These are phyloP conservation scores for Spiromastix sp. DNA, from an alignment of 2,329 filamentous ascomycete species.

Conservation along the genomic window DNA sequence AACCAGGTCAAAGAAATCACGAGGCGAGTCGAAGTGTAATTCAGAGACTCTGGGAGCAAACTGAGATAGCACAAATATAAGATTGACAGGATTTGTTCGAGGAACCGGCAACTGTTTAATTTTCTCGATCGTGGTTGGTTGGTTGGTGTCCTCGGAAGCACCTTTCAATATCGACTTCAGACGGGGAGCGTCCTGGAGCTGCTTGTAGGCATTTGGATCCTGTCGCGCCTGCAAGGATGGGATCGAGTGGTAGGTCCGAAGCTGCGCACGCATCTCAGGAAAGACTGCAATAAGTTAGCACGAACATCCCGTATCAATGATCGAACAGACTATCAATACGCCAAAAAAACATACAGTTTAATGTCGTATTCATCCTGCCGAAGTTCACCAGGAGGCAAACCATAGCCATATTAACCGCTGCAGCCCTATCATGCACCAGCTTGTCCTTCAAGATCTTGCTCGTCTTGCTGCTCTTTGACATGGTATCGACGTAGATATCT, in stretches of 20 bases:
- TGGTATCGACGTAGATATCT: slow-evolving; percentile 95
- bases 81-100: slow-evolving; percentile 93
- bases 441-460: slow-evolving; percentile 98
- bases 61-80: slow-evolving; percentile 89
- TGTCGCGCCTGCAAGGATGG: slow-evolving; percentile 91
- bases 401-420: slow-evolving; percentile 98
- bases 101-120: slow-evolving; percentile 59
- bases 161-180: slow-evolving; percentile 97
- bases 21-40: slow-evolving; percentile 71
- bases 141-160: slow-evolving; percentile 79
- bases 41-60: slow-evolving; percentile 88
- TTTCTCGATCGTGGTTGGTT: slow-evolving; percentile 74
- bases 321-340: slow-evolving; percentile 4
- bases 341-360: slow-evolving; percentile 62
- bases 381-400: slow-evolving; percentile 96
- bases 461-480: slow-evolving; percentile 97
- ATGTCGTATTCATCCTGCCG: slow-evolving; percentile 94
- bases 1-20: slow-evolving; percentile 92
- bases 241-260: slow-evolving; percentile 96
- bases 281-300: slow-evolving; percentile 58
- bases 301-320: background rate
- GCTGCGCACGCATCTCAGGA: slow-evolving; percentile 95
- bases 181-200: slow-evolving; percentile 89
- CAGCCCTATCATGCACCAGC: slow-evolving; percentile 79
- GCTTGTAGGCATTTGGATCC: slow-evolving; percentile 93